Conservation (phyloP, 352 stramenopile species). For the Globisporangium acanthophoron region DNA sequence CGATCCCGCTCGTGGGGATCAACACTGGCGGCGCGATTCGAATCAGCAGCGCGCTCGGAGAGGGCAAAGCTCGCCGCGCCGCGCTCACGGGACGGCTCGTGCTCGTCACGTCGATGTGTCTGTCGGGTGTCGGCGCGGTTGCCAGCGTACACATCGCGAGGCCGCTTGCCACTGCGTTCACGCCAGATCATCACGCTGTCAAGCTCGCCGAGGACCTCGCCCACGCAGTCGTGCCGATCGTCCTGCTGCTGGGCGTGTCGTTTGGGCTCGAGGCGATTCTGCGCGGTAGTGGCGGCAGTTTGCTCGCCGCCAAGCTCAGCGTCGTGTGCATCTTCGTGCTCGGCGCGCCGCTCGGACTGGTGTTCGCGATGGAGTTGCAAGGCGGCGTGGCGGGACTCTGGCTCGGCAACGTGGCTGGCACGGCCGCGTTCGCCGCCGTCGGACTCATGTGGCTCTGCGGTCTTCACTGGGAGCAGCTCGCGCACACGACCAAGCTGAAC, state of each 20-base stretch:
- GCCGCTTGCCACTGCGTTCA: constrained; percentile 16
- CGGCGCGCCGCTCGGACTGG: constrained; percentile 16
- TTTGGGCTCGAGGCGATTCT: constrained; percentile 13
- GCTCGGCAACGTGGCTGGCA: constrained; percentile 15
- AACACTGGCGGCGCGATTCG: constrained; percentile 26
- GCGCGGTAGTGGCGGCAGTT: constrained; percentile 15
- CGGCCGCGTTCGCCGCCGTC: constrained; percentile 10
- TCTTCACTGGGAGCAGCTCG: constrained; percentile 9
- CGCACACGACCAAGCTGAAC: constrained; percentile 4
- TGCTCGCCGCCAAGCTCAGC: constrained; percentile 17
- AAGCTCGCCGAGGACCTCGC: background rate
- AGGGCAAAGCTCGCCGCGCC: constrained; percentile 20
- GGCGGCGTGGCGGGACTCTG: constrained; percentile 21
- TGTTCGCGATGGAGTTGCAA: constrained; percentile 13
- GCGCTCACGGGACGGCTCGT: constrained; percentile 15
- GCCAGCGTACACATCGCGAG: constrained; percentile 17
- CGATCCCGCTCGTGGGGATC: constrained; percentile 26
- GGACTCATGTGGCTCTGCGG: constrained; percentile 15
- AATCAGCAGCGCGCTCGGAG: constrained; percentile 28
- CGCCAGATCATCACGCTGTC: constrained; percentile 4
- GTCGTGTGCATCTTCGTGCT: constrained; percentile 18
- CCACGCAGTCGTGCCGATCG: constrained; percentile 7
- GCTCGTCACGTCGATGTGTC: constrained; percentile 8
- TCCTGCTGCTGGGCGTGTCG: constrained; percentile 8
- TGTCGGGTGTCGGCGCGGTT: constrained; percentile 13